These are phyloP conservation scores for Abortiporus biennis DNA, from an alignment of 1,284 basidiomycete genomes.

Conservation along the genomic window DNA sequence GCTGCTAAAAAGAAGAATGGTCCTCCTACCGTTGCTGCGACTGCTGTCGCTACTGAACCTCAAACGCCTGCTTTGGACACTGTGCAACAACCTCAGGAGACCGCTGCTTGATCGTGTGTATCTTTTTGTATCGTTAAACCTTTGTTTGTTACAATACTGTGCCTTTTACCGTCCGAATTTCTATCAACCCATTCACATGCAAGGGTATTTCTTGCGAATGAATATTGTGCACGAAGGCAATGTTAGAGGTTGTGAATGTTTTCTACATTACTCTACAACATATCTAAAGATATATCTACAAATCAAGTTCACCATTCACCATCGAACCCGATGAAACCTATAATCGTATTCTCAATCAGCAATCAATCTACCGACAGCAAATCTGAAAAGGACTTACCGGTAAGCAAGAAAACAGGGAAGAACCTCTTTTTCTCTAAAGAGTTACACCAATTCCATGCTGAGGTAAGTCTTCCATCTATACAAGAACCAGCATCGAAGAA, in stretches of 20 bases:
- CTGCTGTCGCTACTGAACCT: slow-evolving; percentile 11
- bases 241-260: too few relatives aligned
- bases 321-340: slow-evolving; percentile 79
- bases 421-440: slow-evolving; percentile 76
- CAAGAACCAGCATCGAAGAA: slow-evolving; percentile 65
- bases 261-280: too few relatives aligned
- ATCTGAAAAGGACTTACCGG: slow-evolving; percentile 40
- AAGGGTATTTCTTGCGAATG: too few relatives aligned
- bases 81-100: slow-evolving; percentile 17
- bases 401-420: slow-evolving; percentile 71
- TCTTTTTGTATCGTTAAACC: background rate
- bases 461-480: slow-evolving; percentile 64
- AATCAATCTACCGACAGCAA: background rate
- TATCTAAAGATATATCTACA: slow-evolving; percentile 2
- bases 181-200: too few relatives aligned
- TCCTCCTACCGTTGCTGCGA: slow-evolving; percentile 11
- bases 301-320: slow-evolving; percentile 59
- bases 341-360: too few relatives aligned
- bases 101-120: slow-evolving; percentile 14
- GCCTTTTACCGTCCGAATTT: too few relatives aligned
- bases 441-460: slow-evolving; percentile 85
- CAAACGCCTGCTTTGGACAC: slow-evolving; percentile 18
- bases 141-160: too few relatives aligned
- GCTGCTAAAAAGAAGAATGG: slow-evolving; percentile 44
- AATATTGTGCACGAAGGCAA: too few relatives aligned